Conservation (phyloP, 768 basidiomycete species). For the Gloeopeniophorella convolvens region DNA sequence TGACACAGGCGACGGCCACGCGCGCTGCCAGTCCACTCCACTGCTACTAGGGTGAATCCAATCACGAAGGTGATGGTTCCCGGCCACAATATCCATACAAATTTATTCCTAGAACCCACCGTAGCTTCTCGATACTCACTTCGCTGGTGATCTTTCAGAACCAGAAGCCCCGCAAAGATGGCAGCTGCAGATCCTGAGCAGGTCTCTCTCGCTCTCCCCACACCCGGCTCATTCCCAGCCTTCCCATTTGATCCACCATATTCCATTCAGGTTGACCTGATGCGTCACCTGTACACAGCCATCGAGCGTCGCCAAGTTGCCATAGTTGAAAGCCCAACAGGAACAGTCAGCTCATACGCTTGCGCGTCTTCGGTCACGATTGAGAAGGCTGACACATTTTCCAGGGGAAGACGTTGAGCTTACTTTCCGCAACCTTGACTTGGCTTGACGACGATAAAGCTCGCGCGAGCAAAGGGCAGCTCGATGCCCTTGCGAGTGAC, state of each 20-base stretch:
- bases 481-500: slow-evolving; percentile 33
- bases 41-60: too few relatives aligned
- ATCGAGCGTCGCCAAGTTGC: slow-evolving; percentile 73
- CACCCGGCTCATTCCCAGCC: slow-evolving; percentile 61
- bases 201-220: slow-evolving; percentile 38
- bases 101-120: too few relatives aligned
- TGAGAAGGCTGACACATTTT: not conserved
- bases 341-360: slow-evolving; percentile 51
- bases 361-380: not conserved
- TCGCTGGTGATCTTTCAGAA: not conserved
- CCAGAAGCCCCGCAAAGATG: not conserved
- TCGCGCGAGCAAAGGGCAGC: slow-evolving; percentile 60
- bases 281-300: slow-evolving; percentile 77
- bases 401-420: slow-evolving; percentile 82
- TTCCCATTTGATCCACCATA: slow-evolving; percentile 87
- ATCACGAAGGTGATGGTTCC: too few relatives aligned
- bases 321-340: slow-evolving; percentile 85
- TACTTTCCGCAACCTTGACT: slow-evolving; percentile 68
- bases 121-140: not conserved
- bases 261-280: slow-evolving; percentile 76
- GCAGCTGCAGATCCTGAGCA: not conserved
- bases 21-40: too few relatives aligned
- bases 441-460: slow-evolving; percentile 69
- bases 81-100: too few relatives aligned
- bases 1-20: too few relatives aligned